A percentile compares a stretch with the other conserved stretches of the same genome.
Conservation (phyloP, 345 rosid species). For the Hirschfeldia incana region DNA sequence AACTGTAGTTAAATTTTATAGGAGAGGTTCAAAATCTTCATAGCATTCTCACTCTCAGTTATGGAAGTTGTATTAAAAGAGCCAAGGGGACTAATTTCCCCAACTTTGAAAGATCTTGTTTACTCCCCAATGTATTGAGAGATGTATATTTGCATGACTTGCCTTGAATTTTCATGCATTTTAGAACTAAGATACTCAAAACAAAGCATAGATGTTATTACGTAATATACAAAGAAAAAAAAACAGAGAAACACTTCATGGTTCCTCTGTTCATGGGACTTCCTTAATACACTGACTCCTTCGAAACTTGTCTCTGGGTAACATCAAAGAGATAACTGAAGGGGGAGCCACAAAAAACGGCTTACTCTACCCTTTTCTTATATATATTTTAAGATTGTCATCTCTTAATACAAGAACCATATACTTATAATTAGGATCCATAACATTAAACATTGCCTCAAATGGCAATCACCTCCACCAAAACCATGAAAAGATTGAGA, state of each 20-base stretch:
- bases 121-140: background rate
- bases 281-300: constrained; percentile 6
- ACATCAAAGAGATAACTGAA: constrained; percentile 16
- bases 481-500: constrained; percentile 32
- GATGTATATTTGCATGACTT: background rate
- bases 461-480: constrained; percentile 22
- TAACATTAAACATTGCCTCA: background rate
- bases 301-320: constrained; percentile 1
- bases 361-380: constrained; percentile 21
- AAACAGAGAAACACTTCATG: background rate
- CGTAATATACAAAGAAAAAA: background rate
- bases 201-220: background rate
- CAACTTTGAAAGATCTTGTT: constrained; percentile 9
- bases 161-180: too few relatives aligned
- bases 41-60: background rate
- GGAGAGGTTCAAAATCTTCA: background rate
- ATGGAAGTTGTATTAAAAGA: constrained; percentile 1
- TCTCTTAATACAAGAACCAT: constrained; percentile 14
- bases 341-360: constrained; percentile 40
- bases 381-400: constrained; percentile 19
- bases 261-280: background rate
- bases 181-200: background rate
- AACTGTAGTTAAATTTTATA: constrained; percentile 13
- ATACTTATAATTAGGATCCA: constrained; percentile 17
- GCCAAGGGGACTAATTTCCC: background rate